These are phyloP conservation scores for Saksenaea oblongispora DNA, from an alignment of 371 early-diverging fungal genomes.

Conservation along the genomic window DNA sequence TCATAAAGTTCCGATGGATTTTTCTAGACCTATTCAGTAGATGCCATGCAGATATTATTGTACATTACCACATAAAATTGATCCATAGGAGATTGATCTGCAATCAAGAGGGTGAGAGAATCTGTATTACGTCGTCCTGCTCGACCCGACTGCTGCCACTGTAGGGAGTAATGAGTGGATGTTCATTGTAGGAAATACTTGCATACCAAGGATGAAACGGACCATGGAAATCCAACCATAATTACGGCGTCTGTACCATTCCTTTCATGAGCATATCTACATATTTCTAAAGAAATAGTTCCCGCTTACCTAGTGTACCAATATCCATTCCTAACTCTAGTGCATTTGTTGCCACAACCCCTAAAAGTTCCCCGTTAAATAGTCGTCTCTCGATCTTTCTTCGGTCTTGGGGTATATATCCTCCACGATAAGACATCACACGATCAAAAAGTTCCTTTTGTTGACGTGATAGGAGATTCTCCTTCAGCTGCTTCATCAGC, in stretches of 20 bases:
- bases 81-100: constrained; percentile 54
- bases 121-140: constrained; percentile 67
- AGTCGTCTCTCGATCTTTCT: constrained; percentile 59
- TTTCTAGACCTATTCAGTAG: constrained; percentile 14
- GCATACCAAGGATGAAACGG: constrained; percentile 44
- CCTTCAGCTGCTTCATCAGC: constrained; percentile 46
- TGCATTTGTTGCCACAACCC: constrained; percentile 70
- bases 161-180: background rate
- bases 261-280: background rate
- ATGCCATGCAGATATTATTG: background rate
- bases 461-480: constrained; percentile 31
- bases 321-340: constrained; percentile 76
- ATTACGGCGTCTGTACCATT: constrained; percentile 53
- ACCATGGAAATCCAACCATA: constrained; percentile 63
- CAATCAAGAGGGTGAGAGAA: constrained; percentile 59
- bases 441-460: constrained; percentile 21
- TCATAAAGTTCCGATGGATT: constrained; percentile 52
- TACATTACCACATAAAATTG: constrained; percentile 48
- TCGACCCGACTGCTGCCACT: constrained; percentile 72
- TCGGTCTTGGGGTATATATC: constrained; percentile 59
- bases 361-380: constrained; percentile 51
- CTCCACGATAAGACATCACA: constrained; percentile 64
- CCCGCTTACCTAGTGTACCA: constrained; percentile 49
- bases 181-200: background rate
- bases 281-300: background rate